Evolutionary conservation across 2,329 filamentous ascomycete genomes (phyloP).

Genomic region (Neonectria coccinea): DNA sequence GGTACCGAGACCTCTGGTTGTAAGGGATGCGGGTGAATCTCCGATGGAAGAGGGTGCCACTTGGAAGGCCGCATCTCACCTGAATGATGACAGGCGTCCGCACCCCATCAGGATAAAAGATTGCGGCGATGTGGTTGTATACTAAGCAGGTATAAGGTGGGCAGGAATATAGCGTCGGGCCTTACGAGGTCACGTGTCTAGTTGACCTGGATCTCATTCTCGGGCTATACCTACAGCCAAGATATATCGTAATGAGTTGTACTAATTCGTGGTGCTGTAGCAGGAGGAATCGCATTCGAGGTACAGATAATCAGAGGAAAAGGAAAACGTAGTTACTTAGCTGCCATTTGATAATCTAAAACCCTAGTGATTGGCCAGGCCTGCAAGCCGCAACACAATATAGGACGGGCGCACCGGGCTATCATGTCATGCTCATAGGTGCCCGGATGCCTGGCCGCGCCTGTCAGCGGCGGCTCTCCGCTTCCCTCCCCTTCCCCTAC

Average conservation of each 20-base stretch:
- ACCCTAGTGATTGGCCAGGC: background rate
- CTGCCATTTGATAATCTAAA: background rate
- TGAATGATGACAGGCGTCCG: constrained; percentile 35
- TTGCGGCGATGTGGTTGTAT: constrained; percentile 25
- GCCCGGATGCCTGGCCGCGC: background rate
- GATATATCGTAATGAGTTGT: too few relatives aligned
- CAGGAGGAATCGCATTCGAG: too few relatives aligned
- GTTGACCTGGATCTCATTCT: too few relatives aligned
- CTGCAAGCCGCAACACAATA: background rate
- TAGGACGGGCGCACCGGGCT: background rate
- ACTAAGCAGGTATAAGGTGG: too few relatives aligned
- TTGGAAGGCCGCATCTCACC: constrained; percentile 48
- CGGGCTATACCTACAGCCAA: too few relatives aligned
- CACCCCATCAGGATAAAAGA: constrained; percentile 42
- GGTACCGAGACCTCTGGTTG: background rate
- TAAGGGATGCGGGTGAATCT: background rate
- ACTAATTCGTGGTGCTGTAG: too few relatives aligned
- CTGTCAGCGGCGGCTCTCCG: background rate
- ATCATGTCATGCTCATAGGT: background rate
- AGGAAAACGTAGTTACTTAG: background rate
- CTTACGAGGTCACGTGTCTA: too few relatives aligned
- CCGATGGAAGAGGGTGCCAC: background rate
- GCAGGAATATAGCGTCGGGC: too few relatives aligned
- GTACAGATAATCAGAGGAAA: background rate
- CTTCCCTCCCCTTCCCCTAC: background rate